A percentile compares a stretch with the other conserved stretches of the same genome.
Evolutionary conservation across 163 green algal genomes (phyloP).

Genomic region (Chlamydomonas reinhardtii): DNA sequence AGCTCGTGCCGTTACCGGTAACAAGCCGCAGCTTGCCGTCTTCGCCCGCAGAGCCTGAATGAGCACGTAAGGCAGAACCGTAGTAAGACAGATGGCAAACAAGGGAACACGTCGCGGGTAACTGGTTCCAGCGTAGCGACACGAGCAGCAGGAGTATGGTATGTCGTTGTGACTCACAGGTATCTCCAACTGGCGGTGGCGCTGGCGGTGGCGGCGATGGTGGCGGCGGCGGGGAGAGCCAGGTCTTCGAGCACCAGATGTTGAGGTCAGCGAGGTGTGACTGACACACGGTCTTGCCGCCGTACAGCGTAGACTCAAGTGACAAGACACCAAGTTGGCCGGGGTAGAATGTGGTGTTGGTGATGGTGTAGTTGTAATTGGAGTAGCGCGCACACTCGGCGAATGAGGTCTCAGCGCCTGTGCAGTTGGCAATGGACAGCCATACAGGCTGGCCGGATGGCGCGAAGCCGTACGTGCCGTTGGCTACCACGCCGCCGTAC

Average conservation of each 20-base stretch:
- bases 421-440: slow-evolving; percentile 1
- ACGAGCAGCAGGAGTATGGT: too few species aligned
- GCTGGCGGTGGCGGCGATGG: background rate
- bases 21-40: background rate
- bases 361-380: background rate
- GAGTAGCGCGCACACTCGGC: background rate
- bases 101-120: too few species aligned
- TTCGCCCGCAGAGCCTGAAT: too few species aligned
- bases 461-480: slow-evolving; percentile 14
- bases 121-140: too few species aligned
- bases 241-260: slow-evolving; percentile 37
- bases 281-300: background rate
- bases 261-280: background rate
- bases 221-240: slow-evolving; percentile 19
- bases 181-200: background rate
- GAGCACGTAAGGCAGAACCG: too few species aligned
- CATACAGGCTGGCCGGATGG: background rate
- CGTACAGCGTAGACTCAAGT: background rate
- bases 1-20: background rate
- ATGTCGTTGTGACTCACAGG: background rate
- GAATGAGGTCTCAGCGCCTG: background rate
- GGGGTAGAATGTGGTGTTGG: background rate
- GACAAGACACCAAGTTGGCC: background rate
- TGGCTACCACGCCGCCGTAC: background rate
- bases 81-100: too few species aligned